These are phyloP conservation scores for Ceriops tagal DNA, from an alignment of 345 rosid genomes.

Conservation along the genomic window DNA sequence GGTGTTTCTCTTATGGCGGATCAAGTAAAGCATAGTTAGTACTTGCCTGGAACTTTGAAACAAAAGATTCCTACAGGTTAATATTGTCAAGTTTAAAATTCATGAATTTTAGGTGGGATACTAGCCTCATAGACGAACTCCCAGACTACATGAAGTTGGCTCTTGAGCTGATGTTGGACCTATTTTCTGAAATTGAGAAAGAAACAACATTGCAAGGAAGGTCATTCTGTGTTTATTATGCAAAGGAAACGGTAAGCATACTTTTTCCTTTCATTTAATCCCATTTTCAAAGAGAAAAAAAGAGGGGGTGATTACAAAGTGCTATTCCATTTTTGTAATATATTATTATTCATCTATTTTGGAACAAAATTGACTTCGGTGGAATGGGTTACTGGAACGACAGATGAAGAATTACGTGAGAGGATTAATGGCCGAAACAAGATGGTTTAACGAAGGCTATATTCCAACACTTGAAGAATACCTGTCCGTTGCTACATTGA, in stretches of 20 bases:
- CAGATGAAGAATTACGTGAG: constrained; percentile 15
- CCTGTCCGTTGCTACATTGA: background rate
- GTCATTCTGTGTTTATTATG: background rate
- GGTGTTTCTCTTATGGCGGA: no score
- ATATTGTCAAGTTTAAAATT: no score
- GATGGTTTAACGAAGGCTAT: constrained; percentile 4
- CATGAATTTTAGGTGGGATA: constrained; percentile 8
- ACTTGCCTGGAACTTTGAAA: no score
- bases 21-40: no score
- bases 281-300: no score
- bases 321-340: background rate
- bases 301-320: background rate
- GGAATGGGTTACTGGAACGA: no score
- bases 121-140: background rate
- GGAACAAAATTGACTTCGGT: no score
- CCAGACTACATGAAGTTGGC: constrained; percentile 12
- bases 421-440: constrained; percentile 4
- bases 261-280: background rate
- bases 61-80: no score
- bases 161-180: background rate
- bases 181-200: constrained; percentile 3
- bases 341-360: background rate
- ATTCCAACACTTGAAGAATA: constrained; percentile 17
- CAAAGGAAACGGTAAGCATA: constrained; percentile 9
- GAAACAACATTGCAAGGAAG: background rate